Evolutionary conservation across 108 stramenopile genomes (phyloP), one percentile per base, ranked within the genome.

Genomic region (Tribonema minus): DNA sequence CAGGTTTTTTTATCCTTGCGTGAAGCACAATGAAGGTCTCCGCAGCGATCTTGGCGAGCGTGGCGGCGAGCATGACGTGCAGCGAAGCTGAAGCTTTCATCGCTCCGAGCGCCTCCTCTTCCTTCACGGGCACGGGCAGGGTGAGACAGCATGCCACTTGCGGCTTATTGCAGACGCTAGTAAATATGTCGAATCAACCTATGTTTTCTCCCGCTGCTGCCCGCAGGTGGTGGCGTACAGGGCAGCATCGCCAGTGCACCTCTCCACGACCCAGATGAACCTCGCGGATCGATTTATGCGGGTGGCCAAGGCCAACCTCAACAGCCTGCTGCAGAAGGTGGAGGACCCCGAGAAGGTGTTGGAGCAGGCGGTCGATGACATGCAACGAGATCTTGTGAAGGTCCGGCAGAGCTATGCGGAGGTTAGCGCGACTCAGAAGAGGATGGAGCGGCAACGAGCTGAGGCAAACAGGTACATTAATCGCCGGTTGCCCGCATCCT

Each of bases 291-390:
- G 87, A 1, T 86, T 87, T 39, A 25, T 78, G 12, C 71, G 85
- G 0, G 86, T 87, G 1, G 85, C 84, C 54, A 84, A 86, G 70
- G 85, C 94, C 4, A 97, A 97, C 81, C 54, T 95, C 0, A 95
- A 97, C 70, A 94, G 90, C 65, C 81, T 95, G 36, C 85, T 94
- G 15, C 89, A 93, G 64, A 91, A 86, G 60, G 67, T 93, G 69
- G 94, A 95, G 85, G 96, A 97, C 84, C 96, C 96, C 20, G 96
- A 97, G 79, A 97, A 97, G 86, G 92, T 97, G 64, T 88, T 97
- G 90, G 91, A 82, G 46, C 95, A 95, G 83, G 95, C 96, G 5
- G 80, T 97, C 31, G 93, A 94, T 81, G 96, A 97, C 84, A 95
- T 97, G 94, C 96, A 96, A 90, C 86, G 64, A 65, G 96, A 97